Conservation (phyloP, 441 rosid species). For the Aquilaria agallochum region DNA sequence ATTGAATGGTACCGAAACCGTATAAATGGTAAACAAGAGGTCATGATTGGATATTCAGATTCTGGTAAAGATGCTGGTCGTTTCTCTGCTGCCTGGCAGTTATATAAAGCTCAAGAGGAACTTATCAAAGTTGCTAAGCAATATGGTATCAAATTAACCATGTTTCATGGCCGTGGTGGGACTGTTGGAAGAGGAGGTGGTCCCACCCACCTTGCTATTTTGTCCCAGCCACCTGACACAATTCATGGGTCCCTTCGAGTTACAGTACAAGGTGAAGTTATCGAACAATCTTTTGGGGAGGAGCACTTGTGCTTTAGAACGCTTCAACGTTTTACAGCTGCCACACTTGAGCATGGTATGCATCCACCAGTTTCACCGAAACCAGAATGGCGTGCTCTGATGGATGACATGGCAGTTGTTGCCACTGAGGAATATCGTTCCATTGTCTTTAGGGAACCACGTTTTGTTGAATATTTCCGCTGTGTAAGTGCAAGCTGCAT, state of each 20-base stretch:
- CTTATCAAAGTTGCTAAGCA: constrained; percentile 87
- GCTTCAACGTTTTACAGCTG: constrained; percentile 91
- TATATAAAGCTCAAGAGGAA: constrained; percentile 96
- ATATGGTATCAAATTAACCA: constrained; percentile 81
- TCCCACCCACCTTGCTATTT: constrained; percentile 96
- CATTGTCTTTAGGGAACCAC: constrained; percentile 82
- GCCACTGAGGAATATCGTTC: constrained; percentile 88
- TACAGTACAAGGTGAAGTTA: constrained; percentile 95
- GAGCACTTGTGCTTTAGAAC: constrained; percentile 91
- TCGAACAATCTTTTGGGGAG: constrained; percentile 93
- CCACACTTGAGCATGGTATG: constrained; percentile 95
- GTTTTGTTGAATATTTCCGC: constrained; percentile 95
- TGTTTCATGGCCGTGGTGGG: constrained; percentile 99
- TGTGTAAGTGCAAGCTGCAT: constrained; percentile 48
- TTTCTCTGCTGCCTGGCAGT: constrained; percentile 90
- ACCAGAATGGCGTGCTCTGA: constrained; percentile 88
- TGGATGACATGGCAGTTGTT: constrained; percentile 88
- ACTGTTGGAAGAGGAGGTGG: constrained; percentile 99
- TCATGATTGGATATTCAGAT: constrained; percentile 98
- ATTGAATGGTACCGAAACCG: constrained; percentile 86
- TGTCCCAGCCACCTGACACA: constrained; percentile 98
- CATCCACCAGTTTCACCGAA: constrained; percentile 80
- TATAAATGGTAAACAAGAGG: constrained; percentile 92
- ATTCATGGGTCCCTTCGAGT: constrained; percentile 87
- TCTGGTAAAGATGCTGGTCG: constrained; percentile 98